Conservation (phyloP, 2,329 filamentous ascomycete species). For the Pseudogymnoascus sp. region DNA sequence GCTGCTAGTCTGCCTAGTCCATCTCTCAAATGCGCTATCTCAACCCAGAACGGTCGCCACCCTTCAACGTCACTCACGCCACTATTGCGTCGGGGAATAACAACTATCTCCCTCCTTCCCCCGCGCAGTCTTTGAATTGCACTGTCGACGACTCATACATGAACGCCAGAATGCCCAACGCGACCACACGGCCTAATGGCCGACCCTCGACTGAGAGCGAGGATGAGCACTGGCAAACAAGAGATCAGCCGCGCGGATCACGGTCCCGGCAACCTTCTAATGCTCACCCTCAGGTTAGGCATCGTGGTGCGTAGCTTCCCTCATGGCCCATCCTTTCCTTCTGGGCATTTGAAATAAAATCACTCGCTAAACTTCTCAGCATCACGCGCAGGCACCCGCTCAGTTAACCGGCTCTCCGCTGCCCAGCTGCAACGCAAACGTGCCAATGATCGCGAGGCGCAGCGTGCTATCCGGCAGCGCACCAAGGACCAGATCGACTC, state of each 20-base stretch:
- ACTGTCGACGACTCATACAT: not conserved
- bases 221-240: not conserved
- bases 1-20: not conserved
- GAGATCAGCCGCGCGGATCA: not conserved
- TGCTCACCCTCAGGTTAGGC: not conserved
- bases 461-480: slow-evolving; percentile 76
- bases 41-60: not conserved
- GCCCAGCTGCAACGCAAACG: slow-evolving; percentile 85
- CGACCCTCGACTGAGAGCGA: not conserved
- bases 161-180: not conserved
- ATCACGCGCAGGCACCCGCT: slow-evolving; percentile 50
- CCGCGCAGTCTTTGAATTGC: not conserved
- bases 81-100: not conserved
- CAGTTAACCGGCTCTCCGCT: slow-evolving; percentile 78
- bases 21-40: not conserved
- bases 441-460: slow-evolving; percentile 84
- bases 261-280: not conserved
- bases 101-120: not conserved
- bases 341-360: not conserved
- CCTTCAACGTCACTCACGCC: not conserved
- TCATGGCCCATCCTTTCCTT: not conserved
- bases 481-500: slow-evolving; percentile 80
- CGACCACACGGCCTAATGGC: not conserved
- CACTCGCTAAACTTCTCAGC: slow-evolving; percentile 13
- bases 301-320: not conserved